phyloP scores from a whole-genome alignment of 805 yeast species.

The Candida sphagnicola region DNA sequence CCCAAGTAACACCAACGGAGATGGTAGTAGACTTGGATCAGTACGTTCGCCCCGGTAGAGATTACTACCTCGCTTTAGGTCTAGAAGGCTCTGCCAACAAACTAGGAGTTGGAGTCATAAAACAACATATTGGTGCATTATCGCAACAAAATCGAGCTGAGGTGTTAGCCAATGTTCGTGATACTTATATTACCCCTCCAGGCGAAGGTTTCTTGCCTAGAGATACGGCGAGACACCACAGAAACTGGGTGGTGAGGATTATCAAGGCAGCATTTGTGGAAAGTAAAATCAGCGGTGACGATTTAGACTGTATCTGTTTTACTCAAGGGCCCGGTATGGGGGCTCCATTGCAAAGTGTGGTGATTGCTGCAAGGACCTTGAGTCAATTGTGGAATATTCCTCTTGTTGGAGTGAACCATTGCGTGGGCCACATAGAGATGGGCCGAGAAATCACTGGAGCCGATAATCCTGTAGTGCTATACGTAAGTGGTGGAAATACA shows the following conservation, averaged over 20 bases:
- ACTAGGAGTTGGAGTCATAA: constrained; percentile 88
- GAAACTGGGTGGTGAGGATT: constrained; percentile 88
- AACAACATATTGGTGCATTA: constrained; percentile 62
- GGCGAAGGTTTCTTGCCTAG: constrained; percentile 97
- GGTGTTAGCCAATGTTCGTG: constrained; percentile 86
- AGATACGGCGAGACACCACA: constrained; percentile 94
- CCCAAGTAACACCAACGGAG: neutral
- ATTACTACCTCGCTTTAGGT: constrained; percentile 73
- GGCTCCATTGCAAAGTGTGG: constrained; percentile 93
- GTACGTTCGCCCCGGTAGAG: constrained; percentile 38
- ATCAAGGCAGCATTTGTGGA: constrained; percentile 63
- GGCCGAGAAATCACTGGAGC: constrained; percentile 99
- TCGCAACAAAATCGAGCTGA: constrained; percentile 59
- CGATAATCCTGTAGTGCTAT: constrained; percentile 90
- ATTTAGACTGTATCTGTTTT: constrained; percentile 80
- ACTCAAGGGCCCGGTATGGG: constrained; percentile 99
- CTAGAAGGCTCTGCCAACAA: constrained; percentile 97
- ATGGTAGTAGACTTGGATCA: constrained; percentile 47
- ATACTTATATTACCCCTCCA: constrained; percentile 93
- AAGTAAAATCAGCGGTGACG: constrained; percentile 47
- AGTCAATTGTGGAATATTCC: constrained; percentile 80
- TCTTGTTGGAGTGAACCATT: constrained; percentile 91
- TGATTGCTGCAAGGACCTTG: constrained; percentile 84
- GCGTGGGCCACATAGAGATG: constrained; percentile 98
- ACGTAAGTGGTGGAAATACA: constrained; percentile 98